Evolutionary conservation across 176 grass and related monocot species (phyloP), one percentile per base, ranked within the genome.

Genomic region (Oryza punctata): DNA sequence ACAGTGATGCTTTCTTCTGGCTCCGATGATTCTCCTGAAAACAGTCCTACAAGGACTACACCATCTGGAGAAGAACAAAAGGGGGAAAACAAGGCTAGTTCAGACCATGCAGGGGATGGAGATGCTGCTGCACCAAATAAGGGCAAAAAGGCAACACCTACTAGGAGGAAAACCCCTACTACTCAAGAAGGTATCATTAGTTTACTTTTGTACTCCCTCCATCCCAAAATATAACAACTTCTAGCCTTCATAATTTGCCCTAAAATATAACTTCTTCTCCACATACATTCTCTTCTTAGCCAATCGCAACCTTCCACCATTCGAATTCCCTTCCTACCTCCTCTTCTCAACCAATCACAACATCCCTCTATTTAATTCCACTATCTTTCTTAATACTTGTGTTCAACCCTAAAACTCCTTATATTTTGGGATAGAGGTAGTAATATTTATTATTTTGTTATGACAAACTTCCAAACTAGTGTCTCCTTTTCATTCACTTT

Each of bases 1-100:
- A 43, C 83, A 2, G 73, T 93, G 78, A 83, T 90, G 85, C 84
- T 95, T 76, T 90, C 91, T 69, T 98, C 91, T 25, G 85, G 79
- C 26, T 98, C 93, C 33, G 93, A 91, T 76, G 44, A 33, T 40
- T 98, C 93, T 12, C 74, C 46, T 81, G 91, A 85, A 79, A 88
- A 76, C 21, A 88, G 90, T 61, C 87, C 90, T 65, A 72, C 44
- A 68, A 85, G 82, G 14, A 59, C 87, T 37, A 47, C 45, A 81
- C 49, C 66, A 83, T 73, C 81, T 73, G 61, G 49, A 79, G 64
- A 85, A 63, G 37, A 83, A 77, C n/a, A 63, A 14, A 82, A 45
- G 67, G 61, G 32, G 74, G 41, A 74, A 67, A 70, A 72, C 16
- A 72, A 87, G 67, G 12, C 50, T 23, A 61, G 54, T 68, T 85